Evolutionary conservation across 225 moss, liverwort and hornwort genomes (phyloP).

Genomic region (Anthoceros angustus): DNA sequence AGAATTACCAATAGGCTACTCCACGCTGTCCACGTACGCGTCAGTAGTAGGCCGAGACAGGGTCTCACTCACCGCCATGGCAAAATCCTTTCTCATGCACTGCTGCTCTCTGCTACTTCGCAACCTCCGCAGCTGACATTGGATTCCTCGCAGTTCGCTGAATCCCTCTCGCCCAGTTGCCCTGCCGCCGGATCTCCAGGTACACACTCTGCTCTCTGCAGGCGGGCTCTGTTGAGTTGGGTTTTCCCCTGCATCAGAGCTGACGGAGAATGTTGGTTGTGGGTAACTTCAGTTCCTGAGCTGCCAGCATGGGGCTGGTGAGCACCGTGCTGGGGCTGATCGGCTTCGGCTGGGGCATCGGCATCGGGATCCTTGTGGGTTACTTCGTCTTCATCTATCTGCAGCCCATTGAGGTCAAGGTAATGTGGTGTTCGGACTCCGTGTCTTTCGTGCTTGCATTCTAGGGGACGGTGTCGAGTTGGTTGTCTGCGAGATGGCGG

Average conservation of each 20-base stretch:
- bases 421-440: conserved; percentile 4
- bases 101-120: too few relatives aligned
- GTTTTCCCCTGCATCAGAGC: background rate
- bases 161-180: too few relatives aligned
- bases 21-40: conserved; percentile 5
- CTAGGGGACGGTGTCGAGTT: too few relatives aligned
- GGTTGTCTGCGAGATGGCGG: too few relatives aligned
- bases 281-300: background rate
- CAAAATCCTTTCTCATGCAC: too few relatives aligned
- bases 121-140: too few relatives aligned
- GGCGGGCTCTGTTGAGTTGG: too few relatives aligned
- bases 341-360: conserved; percentile 78
- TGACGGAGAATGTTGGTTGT: background rate
- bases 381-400: conserved; percentile 87
- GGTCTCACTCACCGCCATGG: background rate
- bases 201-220: too few relatives aligned
- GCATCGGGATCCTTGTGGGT: conserved; percentile 49
- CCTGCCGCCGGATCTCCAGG: too few relatives aligned
- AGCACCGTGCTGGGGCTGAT: conserved; percentile 52
- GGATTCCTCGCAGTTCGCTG: too few relatives aligned
- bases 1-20: background rate
- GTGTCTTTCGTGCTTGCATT: too few relatives aligned
- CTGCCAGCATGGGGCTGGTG: conserved; percentile 36
- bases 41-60: background rate
- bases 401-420: conserved; percentile 70